Conservation (phyloP, 164 flowering plant species). For the Cinnamomum micranthum region DNA sequence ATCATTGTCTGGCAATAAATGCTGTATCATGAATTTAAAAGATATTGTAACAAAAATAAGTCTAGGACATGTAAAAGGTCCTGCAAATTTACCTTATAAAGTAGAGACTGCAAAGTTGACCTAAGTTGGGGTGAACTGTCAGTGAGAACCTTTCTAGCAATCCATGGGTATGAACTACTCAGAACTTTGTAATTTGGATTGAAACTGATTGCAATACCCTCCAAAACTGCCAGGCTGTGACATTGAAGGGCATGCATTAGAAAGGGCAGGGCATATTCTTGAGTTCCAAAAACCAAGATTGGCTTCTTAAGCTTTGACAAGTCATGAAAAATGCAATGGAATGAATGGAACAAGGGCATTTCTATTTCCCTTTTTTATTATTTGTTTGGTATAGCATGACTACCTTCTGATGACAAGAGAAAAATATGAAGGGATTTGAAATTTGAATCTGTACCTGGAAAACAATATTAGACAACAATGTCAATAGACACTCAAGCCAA, state of each 20-base stretch:
- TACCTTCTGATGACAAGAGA: slow-evolving; percentile 96
- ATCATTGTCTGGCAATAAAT: background rate
- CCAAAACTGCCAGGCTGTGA: slow-evolving; percentile 89
- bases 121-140: slow-evolving; percentile 81
- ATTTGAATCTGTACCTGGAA: slow-evolving; percentile 96
- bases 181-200: slow-evolving; percentile 87
- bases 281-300: background rate
- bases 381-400: slow-evolving; percentile 3
- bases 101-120: slow-evolving; percentile 66
- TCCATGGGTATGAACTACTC: slow-evolving; percentile 97
- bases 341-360: background rate
- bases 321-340: background rate
- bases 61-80: background rate
- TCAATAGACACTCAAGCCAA: background rate
- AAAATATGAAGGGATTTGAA: slow-evolving; percentile 90
- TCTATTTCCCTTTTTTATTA: background rate
- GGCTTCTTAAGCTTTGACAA: background rate
- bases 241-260: slow-evolving; percentile 4
- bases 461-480: slow-evolving; percentile 6
- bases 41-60: background rate
- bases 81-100: slow-evolving; percentile 56
- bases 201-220: slow-evolving; percentile 81
- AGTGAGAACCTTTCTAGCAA: slow-evolving; percentile 87
- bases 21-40: background rate
- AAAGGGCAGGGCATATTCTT: background rate